Conservation (phyloP, 768 basidiomycete genomes). For the Macrolepiota fuliginosa region DNA sequence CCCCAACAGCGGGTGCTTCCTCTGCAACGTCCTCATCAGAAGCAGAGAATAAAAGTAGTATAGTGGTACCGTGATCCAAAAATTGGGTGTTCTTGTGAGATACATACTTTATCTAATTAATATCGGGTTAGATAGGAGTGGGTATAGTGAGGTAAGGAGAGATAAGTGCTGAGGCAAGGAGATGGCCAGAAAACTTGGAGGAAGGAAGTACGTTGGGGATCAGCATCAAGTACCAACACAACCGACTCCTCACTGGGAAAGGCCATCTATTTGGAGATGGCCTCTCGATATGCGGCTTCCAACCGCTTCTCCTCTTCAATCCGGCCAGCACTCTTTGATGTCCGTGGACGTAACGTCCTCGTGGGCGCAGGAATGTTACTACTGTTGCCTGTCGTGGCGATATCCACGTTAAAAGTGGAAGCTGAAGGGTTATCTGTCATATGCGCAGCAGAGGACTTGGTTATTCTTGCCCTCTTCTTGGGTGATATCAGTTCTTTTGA, state of each 20-base stretch:
- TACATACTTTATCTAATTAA: slow-evolving; percentile 1
- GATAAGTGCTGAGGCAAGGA: background rate
- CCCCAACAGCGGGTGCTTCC: slow-evolving; percentile 6
- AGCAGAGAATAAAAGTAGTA: slow-evolving; percentile 1
- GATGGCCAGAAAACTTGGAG: background rate
- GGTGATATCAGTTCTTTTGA: slow-evolving; percentile 19
- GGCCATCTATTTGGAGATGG: slow-evolving; percentile 28
- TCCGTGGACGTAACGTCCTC: slow-evolving; percentile 59
- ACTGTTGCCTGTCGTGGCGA: background rate
- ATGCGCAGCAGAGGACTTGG: background rate
- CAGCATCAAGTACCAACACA: background rate
- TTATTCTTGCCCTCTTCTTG: slow-evolving; percentile 30
- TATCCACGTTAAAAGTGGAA: slow-evolving; percentile 12
- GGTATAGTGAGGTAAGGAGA: background rate
- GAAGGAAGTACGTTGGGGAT: background rate
- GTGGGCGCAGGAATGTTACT: slow-evolving; percentile 23
- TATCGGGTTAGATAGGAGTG: background rate
- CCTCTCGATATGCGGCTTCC: slow-evolving; percentile 49
- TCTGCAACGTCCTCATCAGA: background rate
- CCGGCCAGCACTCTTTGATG: slow-evolving; percentile 48
- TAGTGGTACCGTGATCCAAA: background rate
- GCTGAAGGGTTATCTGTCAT: slow-evolving; percentile 14
- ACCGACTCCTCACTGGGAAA: background rate
- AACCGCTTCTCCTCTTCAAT: slow-evolving; percentile 44
- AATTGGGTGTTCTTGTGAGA: background rate